Evolutionary conservation across 116 monocot genomes (phyloP).

Genomic region (Papilionanthe hybrid): DNA sequence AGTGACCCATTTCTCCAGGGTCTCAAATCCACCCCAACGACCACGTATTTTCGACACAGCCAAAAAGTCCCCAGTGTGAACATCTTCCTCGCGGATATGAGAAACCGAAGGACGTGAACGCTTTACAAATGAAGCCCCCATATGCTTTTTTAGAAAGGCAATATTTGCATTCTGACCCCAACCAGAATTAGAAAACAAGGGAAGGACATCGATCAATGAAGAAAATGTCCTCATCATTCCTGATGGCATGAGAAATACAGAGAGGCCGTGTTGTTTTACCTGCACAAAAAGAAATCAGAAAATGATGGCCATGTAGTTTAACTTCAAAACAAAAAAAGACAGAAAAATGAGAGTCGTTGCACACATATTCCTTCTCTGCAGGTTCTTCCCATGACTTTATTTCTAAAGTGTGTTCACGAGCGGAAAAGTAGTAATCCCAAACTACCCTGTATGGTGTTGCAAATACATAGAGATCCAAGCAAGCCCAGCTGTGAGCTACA

Average conservation of each 20-base stretch:
- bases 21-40: constrained; percentile 97
- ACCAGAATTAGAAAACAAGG: constrained; percentile 73
- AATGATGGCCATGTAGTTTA: neutral
- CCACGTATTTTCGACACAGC: constrained; percentile 90
- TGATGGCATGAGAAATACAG: constrained; percentile 92
- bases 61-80: constrained; percentile 86
- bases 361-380: constrained; percentile 89
- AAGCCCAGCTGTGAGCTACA: constrained; percentile 80
- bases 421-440: constrained; percentile 89
- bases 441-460: constrained; percentile 88
- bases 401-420: constrained; percentile 60
- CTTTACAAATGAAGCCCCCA: constrained; percentile 79
- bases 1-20: constrained; percentile 93
- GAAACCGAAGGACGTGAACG: constrained; percentile 57
- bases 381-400: constrained; percentile 84
- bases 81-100: constrained; percentile 51
- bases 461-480: constrained; percentile 93
- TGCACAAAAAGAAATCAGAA: constrained; percentile 19
- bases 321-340: neutral
- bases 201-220: constrained; percentile 76
- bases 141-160: constrained; percentile 74
- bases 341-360: constrained; percentile 11
- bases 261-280: constrained; percentile 88
- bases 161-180: constrained; percentile 94
- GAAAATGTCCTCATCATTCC: constrained; percentile 89